Percentiles rank a stretch among this genome's conserved stretches.
Conservation (phyloP, 441 rosid genomes). For the Bocquillonia castaneifolia region DNA sequence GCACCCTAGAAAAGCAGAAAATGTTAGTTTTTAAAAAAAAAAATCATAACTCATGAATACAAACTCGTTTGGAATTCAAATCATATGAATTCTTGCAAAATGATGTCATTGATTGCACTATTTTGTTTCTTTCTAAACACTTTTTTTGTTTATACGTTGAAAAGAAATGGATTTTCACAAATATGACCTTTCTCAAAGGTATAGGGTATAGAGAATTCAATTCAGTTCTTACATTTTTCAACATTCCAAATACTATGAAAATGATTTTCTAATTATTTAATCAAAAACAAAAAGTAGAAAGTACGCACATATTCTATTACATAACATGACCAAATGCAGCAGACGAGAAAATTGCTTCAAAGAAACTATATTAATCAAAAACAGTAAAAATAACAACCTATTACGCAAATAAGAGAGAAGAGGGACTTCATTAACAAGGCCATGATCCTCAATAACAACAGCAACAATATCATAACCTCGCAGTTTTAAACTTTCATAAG, state of each 20-base stretch:
- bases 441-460: slow-evolving; percentile 68
- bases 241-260: not conserved
- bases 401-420: slow-evolving; percentile 61
- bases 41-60: not conserved
- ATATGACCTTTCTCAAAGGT: not conserved
- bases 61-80: not conserved
- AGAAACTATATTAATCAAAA: no score
- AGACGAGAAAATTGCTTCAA: slow-evolving; percentile 14
- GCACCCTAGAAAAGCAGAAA: slow-evolving; percentile 49
- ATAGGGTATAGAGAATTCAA: not conserved
- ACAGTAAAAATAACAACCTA: slow-evolving; percentile 42
- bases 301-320: no score
- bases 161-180: not conserved
- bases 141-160: not conserved
- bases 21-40: not conserved
- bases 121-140: not conserved
- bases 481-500: slow-evolving; percentile 74
- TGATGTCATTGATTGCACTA: not conserved
- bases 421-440: slow-evolving; percentile 77
- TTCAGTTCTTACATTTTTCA: not conserved
- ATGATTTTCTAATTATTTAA: not conserved
- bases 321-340: not conserved
- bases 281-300: no score
- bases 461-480: slow-evolving; percentile 83
- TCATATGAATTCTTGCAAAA: not conserved